Evolutionary conservation across 768 basidiomycete species (phyloP), one percentile per base, ranked within the genome.

Genomic region (Mycena pura): DNA sequence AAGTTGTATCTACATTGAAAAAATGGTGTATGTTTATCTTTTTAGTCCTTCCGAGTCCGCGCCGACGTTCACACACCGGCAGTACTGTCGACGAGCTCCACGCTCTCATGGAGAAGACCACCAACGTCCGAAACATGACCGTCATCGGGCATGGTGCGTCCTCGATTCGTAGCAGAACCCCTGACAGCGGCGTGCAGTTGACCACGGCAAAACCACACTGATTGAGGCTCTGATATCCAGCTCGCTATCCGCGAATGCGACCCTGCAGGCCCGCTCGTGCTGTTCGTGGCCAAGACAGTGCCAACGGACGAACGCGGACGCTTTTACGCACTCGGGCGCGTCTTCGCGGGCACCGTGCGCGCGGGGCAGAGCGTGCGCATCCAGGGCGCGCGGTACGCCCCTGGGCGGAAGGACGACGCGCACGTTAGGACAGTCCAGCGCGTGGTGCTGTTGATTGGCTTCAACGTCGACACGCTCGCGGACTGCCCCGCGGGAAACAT

Each of bases 251-350:
- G 97, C 55, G 95, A 97, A 75, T 99, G 97, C 76, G 93, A 99
- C 80, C 91, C 97, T 74, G 89, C 88, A 47, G 97, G 89, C 54
- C 97, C 97, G 66, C 91, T 99, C 63, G 95, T 99, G 74, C 87
- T 96, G 65, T 99, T 97, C 80, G 84, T 99, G 80, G 98, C 96
- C 67, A 99, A 99, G 89, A 99, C 99, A 97, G 97, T 99, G 70
- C 97, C 97, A 63, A 98, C 96, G 39, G 96, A 95, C 69, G 97
- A 99, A 80, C 98, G 96, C 82, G 97, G 97, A 73, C 95, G 97
- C 64, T 99, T 99, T 92, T 99, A 99, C 79, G 97, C 97, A 60
- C 99, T 99, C 77, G 97, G 97, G 79, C 97, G 97, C 85, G 91
- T 99, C 81, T 99, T 99, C 86, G 93, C 97, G 65, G 97, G 97